Evolutionary conservation across 2,329 filamentous ascomycete species (phyloP), one percentile per base, ranked within the genome.

Genomic region (Fusarium protoensiforme): DNA sequence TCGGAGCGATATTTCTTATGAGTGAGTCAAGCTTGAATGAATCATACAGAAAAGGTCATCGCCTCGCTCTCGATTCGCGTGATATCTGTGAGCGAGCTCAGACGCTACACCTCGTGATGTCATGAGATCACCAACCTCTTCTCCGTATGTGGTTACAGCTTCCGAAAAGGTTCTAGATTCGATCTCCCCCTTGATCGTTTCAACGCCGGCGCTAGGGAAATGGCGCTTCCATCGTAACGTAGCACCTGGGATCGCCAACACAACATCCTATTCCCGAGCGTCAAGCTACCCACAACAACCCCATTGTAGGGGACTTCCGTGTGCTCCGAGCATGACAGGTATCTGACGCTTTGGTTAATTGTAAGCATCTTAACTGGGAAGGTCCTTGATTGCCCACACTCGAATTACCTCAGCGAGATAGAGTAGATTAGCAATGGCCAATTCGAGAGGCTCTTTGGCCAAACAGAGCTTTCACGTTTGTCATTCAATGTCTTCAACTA

Each of bases 311-410:
- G 46, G 46, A 31, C 27, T 29, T 31, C 46, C 46, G 46, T 18
- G 27, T 53, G 46, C 46, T 53, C 46, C 46, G 46, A 31, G 27
- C 27, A 56, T 64, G 62, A 39, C 36, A 41, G 58, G n/a, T 67
- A 64, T 70, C 67, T 48, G 58, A 36, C 39, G 29, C 68, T 54
- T 20, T 20, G 48, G 62, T 67, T 53, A 27, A 68, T 57, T 48
- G 41, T 51, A 51, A 53, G 57, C 36, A 60, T 62, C 67, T 73
- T 61, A 46, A 73, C 67, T 20, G 20, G 67, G 67, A 74, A 71
- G 64, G 60, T 72, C 71, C 43, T 73, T 68, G 46, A n/a, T 53
- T 20, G 46, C 46, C 66, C 24, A 31, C n/a, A 54, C 22, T 20
- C 18, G 24, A 20, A 13, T 53, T 61, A 61, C 70, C 67, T 67